Conservation (phyloP, 805 yeast genomes). For the Kodamaea kaohsiungensis region DNA sequence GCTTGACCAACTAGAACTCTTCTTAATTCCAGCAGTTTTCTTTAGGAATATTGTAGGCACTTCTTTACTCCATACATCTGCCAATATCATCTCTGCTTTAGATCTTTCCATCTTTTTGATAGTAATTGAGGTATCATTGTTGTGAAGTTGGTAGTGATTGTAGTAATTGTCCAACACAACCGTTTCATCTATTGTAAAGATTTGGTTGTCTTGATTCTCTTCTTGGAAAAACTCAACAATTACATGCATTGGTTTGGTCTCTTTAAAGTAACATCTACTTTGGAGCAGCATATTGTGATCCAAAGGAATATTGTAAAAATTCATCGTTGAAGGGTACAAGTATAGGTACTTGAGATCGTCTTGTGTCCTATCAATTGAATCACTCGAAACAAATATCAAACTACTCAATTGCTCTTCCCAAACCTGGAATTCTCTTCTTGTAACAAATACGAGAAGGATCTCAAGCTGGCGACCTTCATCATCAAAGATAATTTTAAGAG, state of each 20-base stretch:
- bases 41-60: slow-evolving; percentile 19
- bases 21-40: slow-evolving; percentile 12
- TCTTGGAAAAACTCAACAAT: slow-evolving; percentile 2
- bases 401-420: slow-evolving; percentile 39
- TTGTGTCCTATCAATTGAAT: slow-evolving; percentile 14
- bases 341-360: slow-evolving; percentile 7
- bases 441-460: slow-evolving; percentile 36
- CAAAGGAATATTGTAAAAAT: slow-evolving; percentile 20
- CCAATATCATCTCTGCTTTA: slow-evolving; percentile 25
- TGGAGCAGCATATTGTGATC: not conserved
- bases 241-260: slow-evolving; percentile 1
- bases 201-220: not conserved
- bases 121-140: slow-evolving; percentile 2
- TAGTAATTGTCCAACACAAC: not conserved
- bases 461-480: slow-evolving; percentile 44
- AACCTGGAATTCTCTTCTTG: slow-evolving; percentile 31
- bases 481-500: slow-evolving; percentile 51
- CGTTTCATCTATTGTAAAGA: not conserved
- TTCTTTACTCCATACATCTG: slow-evolving; percentile 33
- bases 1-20: slow-evolving; percentile 6
- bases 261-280: slow-evolving; percentile 7
- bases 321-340: slow-evolving; percentile 17
- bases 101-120: slow-evolving; percentile 15
- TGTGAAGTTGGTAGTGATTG: not conserved
- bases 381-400: slow-evolving; percentile 20